Conservation (phyloP, 148 eudicot species). For the Chenopodium album region DNA sequence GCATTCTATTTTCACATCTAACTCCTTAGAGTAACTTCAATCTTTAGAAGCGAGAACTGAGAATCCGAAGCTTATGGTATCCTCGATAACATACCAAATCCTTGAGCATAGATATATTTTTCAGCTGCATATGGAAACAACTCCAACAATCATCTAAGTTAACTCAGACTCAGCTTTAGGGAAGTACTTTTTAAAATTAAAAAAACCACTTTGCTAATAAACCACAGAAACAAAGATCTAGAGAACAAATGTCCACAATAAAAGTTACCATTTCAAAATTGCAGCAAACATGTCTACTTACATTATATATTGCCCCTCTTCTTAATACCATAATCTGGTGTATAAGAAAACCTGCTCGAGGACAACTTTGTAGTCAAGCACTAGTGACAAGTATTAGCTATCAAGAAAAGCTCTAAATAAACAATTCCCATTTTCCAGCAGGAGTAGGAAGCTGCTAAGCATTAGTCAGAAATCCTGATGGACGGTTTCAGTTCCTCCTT, state of each 20-base stretch:
- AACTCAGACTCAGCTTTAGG: too few species aligned
- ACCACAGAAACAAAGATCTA: too few species aligned
- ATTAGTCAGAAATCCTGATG: neutral
- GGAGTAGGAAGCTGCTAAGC: neutral
- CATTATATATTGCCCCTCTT: neutral
- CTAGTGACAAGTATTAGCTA: neutral
- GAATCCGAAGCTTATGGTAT: too few species aligned
- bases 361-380: neutral
- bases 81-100: too few species aligned
- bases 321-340: neutral
- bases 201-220: too few species aligned
- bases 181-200: too few species aligned
- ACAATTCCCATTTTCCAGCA: neutral
- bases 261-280: neutral
- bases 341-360: neutral
- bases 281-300: neutral
- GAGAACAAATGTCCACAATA: too few species aligned
- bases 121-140: too few species aligned
- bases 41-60: too few species aligned
- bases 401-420: neutral
- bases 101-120: too few species aligned
- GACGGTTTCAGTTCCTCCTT: neutral
- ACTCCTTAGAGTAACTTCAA: neutral
- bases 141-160: too few species aligned
- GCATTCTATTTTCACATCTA: neutral